Evolutionary conservation across 176 grass and related monocot species (phyloP).

Genomic region (maize (Zea mays)): Zm-B73-REFERENCE-NAM-5.0 NC_050102.1:102413501-102414000

Average conservation of each 20-base stretch:
- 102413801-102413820: neutral
- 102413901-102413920: neutral
- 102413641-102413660: too few relatives aligned
- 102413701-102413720: too few relatives aligned
- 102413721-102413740: too few relatives aligned
- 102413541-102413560: too few relatives aligned
- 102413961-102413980: neutral
- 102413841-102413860: neutral
- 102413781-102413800: neutral
- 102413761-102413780: constrained; percentile 15
- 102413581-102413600: too few relatives aligned
- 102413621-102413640: too few relatives aligned
- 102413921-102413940: constrained; percentile 8
- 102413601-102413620: too few relatives aligned
- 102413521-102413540: too few relatives aligned
- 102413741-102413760: constrained; percentile 18
- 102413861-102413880: neutral
- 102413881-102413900: neutral
- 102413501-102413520: too few relatives aligned
- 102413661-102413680: too few relatives aligned
- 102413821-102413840: neutral
- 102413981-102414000: neutral
- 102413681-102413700: too few relatives aligned
- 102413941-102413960: constrained; percentile 9
- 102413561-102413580: too few relatives aligned